Conservation (phyloP, 495 filamentous ascomycete species). For the Penicillium macrosclerotiorum region DNA sequence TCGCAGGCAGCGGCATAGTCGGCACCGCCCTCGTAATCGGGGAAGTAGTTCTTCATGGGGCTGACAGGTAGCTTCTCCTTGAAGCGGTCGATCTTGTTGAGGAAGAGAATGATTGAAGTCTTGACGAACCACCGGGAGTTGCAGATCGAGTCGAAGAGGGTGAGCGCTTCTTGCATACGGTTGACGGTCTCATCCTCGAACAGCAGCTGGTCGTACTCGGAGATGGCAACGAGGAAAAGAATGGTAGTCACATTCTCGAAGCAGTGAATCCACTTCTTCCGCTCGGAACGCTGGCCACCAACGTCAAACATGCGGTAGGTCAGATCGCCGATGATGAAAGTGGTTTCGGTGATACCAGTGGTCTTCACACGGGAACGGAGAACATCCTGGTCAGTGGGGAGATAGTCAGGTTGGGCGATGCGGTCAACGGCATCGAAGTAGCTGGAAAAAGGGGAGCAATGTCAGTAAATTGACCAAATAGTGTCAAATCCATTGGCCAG, state of each 20-base stretch:
- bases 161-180: conserved; percentile 99
- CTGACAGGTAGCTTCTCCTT: conserved; percentile 99
- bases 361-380: conserved; percentile 98
- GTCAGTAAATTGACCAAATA: conserved; percentile 4
- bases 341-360: conserved; percentile 98
- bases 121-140: conserved; percentile 99
- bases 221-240: conserved; percentile 97
- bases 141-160: conserved; percentile 98
- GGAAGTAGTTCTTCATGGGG: conserved; percentile 99
- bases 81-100: conserved; percentile 99
- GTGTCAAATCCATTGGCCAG: background rate
- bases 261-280: conserved; percentile 99
- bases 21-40: conserved; percentile 92
- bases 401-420: conserved; percentile 88
- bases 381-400: conserved; percentile 97
- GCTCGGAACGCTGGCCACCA: conserved; percentile 95
- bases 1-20: conserved; percentile 93
- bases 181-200: conserved; percentile 88
- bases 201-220: conserved; percentile 96
- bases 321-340: conserved; percentile 95
- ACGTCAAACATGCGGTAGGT: conserved; percentile 99
- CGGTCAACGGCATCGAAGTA: conserved; percentile 96
- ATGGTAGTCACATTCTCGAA: conserved; percentile 99
- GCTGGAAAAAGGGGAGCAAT: conserved; percentile 43
- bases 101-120: conserved; percentile 98